Evolutionary conservation across 2,329 filamentous ascomycete genomes (phyloP).

Genomic region (Fusarium sp.): DNA sequence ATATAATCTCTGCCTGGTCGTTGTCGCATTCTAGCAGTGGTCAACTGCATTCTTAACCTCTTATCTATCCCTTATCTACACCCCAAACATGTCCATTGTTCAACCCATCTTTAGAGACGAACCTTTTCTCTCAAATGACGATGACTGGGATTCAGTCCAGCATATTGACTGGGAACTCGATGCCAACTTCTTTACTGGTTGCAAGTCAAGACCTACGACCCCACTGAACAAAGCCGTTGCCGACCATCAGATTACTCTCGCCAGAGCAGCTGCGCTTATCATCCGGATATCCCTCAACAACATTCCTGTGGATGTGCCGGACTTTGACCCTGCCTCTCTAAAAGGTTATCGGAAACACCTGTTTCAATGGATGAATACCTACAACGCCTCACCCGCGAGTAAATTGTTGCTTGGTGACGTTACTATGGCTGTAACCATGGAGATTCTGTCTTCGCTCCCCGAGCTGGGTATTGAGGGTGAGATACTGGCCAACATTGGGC

Average conservation of each 20-base stretch:
- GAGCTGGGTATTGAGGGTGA: conserved; percentile 12
- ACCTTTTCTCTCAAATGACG: background rate
- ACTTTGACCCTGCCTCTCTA: background rate
- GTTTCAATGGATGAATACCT: conserved; percentile 4
- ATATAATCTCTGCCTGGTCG: conserved; percentile 5
- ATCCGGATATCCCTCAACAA: conserved; percentile 22
- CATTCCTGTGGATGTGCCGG: conserved; percentile 12
- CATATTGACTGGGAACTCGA: conserved; percentile 22
- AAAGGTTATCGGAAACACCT: background rate
- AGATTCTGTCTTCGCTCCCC: conserved; percentile 21
- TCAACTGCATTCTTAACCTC: background rate
- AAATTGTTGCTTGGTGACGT: conserved; percentile 6
- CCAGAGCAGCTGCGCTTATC: conserved; percentile 22
- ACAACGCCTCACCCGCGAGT: background rate
- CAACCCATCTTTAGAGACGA: conserved; percentile 20
- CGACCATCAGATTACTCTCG: conserved; percentile 8
- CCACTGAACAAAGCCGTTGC: conserved; percentile 5
- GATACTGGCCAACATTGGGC: conserved; percentile 20
- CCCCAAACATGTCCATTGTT: conserved; percentile 1
- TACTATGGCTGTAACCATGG: conserved; percentile 20
- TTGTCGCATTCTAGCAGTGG: background rate
- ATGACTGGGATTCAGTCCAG: conserved; percentile 2
- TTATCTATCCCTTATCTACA: background rate
- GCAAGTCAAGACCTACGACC: background rate
- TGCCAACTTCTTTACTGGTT: conserved; percentile 11